phyloP scores from a whole-genome alignment of 106 monocot genomes.

The Dendrobium huoshanense region DNA sequence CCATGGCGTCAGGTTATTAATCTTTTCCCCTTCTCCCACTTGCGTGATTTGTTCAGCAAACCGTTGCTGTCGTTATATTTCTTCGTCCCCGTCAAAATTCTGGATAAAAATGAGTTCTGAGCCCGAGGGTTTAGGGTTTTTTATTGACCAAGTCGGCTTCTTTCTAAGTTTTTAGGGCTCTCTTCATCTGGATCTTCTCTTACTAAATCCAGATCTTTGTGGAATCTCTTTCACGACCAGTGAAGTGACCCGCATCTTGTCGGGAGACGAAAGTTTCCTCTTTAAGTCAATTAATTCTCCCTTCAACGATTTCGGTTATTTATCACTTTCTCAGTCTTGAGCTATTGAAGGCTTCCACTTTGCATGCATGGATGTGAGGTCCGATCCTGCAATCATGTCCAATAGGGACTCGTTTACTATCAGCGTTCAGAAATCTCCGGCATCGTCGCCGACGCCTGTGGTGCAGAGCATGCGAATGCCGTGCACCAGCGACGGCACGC shows the following conservation, averaged over 20 bases:
- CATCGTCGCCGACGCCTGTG: conserved; percentile 22
- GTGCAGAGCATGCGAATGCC: conserved; percentile 52
- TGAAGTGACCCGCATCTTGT: background rate
- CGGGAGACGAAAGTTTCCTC: background rate
- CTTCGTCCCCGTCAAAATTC: background rate
- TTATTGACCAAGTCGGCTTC: background rate
- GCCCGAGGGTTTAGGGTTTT: background rate
- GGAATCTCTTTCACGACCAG: background rate
- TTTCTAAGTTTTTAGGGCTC: background rate
- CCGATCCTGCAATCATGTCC: conserved; percentile 41
- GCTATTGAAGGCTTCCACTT: background rate
- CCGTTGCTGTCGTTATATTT: background rate
- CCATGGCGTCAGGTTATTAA: conserved; percentile 1
- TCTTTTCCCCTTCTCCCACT: background rate
- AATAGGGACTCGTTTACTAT: conserved; percentile 38
- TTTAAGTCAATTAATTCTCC: background rate
- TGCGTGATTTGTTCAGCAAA: background rate
- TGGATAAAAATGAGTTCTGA: background rate
- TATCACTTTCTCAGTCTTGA: background rate
- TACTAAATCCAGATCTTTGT: background rate
- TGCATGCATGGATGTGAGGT: conserved; percentile 47
- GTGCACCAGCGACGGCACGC: conserved; percentile 46
- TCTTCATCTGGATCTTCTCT: background rate
- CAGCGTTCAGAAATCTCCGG: conserved; percentile 27
- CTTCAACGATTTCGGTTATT: background rate